Percentiles rank a stretch among this genome's conserved stretches.
These are phyloP conservation scores for Sphagnum tenellum DNA, from an alignment of 225 moss, liverwort and hornwort genomes.

Conservation along the genomic window DNA sequence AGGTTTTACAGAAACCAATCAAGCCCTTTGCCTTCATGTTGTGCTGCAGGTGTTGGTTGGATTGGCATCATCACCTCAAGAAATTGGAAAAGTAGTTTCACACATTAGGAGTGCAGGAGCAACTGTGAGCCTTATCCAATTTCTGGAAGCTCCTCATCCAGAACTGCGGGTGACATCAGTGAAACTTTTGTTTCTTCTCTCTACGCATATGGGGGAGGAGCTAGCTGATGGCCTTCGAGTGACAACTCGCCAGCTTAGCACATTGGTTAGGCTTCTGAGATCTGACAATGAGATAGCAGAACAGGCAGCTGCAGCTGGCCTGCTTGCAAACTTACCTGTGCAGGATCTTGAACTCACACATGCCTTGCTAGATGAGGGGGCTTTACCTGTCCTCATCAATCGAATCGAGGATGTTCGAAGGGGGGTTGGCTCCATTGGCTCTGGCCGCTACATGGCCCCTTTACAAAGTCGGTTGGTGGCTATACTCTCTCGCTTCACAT, in stretches of 20 bases:
- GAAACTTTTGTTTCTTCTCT: conserved; percentile 35
- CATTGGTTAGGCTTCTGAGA: conserved; percentile 32
- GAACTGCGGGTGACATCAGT: conserved; percentile 37
- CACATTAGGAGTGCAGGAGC: conserved; percentile 79
- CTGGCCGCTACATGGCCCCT: conserved; percentile 25
- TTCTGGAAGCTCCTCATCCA: conserved; percentile 42
- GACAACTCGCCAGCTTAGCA: conserved; percentile 42
- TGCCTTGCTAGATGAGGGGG: conserved; percentile 33
- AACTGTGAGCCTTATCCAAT: conserved; percentile 47
- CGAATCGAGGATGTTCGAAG: conserved; percentile 37
- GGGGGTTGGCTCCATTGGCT: conserved; percentile 42
- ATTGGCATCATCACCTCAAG: conserved; percentile 56
- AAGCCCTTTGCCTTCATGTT: no score
- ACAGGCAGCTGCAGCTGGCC: conserved; percentile 32
- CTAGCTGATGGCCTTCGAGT: conserved; percentile 49
- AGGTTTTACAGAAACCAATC: no score
- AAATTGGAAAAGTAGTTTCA: conserved; percentile 54
- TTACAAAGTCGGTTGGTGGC: conserved; percentile 53
- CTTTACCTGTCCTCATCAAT: conserved; percentile 25
- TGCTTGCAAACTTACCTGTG: conserved; percentile 34
- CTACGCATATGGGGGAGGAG: conserved; percentile 46
- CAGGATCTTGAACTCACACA: conserved; percentile 39
- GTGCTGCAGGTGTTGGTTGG: conserved; percentile 48
- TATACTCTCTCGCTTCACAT: conserved; percentile 40
- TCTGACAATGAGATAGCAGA: conserved; percentile 32